Evolutionary conservation across 2,329 filamentous ascomycete species (phyloP).

Genomic region (Aureobasidium musti): DNA sequence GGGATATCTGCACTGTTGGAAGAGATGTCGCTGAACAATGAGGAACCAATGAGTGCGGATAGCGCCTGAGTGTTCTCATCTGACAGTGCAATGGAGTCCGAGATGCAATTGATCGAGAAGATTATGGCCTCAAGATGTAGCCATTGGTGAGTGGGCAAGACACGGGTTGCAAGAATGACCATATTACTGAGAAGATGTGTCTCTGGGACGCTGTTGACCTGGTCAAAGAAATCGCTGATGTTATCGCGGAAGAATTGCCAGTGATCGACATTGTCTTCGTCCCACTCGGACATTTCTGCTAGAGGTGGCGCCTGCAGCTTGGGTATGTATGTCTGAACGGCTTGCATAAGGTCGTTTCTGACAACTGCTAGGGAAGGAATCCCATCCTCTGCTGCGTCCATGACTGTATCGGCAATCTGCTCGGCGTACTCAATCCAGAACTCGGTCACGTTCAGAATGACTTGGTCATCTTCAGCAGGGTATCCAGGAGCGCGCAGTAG

Average conservation of each 20-base stretch:
- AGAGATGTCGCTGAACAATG: conserved; percentile 54
- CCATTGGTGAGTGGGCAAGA: conserved; percentile 50
- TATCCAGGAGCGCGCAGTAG: conserved; percentile 57
- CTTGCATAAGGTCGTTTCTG: conserved; percentile 62
- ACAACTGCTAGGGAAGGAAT: conserved; percentile 61
- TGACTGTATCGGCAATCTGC: conserved; percentile 59
- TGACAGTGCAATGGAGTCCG: conserved; percentile 51
- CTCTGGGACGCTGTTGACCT: conserved; percentile 62
- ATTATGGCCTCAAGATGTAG: conserved; percentile 55
- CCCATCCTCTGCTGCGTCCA: conserved; percentile 48
- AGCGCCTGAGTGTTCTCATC: conserved; percentile 60
- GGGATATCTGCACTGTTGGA: conserved; percentile 56
- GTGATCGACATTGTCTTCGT: conserved; percentile 65
- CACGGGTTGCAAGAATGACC: conserved; percentile 47
- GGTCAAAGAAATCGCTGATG: conserved; percentile 74
- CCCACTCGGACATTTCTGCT: conserved; percentile 64
- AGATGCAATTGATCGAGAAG: conserved; percentile 66
- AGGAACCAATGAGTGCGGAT: conserved; percentile 64
- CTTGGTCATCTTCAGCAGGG: conserved; percentile 70
- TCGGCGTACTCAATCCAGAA: conserved; percentile 81
- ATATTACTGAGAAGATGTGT: conserved; percentile 51
- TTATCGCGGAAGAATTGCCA: conserved; percentile 76
- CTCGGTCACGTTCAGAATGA: conserved; percentile 72
- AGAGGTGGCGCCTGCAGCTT: conserved; percentile 58
- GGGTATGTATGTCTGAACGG: conserved; percentile 36